These are phyloP conservation scores for Nymphaea colorata DNA, from an alignment of 164 flowering plant genomes.

Conservation along the genomic window DNA sequence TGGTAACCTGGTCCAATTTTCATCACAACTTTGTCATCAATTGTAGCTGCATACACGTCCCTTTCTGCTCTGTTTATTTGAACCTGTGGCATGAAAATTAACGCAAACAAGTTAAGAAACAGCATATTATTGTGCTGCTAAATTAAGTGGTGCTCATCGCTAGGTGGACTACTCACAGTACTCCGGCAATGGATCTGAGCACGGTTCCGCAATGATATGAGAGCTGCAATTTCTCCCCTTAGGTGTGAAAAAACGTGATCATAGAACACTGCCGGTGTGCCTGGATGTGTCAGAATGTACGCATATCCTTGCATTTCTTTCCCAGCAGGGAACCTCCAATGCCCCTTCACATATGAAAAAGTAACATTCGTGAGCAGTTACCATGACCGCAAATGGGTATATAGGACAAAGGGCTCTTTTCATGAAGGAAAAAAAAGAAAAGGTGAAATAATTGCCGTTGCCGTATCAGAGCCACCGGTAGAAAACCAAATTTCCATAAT, in stretches of 20 bases:
- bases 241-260: conserved; percentile 78
- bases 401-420: neutral
- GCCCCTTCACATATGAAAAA: conserved; percentile 50
- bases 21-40: conserved; percentile 75
- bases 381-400: neutral
- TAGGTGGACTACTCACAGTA: conserved; percentile 33
- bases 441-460: neutral
- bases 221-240: conserved; percentile 44
- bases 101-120: too few relatives aligned
- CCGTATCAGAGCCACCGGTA: neutral
- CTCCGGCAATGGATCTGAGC: conserved; percentile 77
- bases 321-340: conserved; percentile 97
- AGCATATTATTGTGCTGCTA: neutral
- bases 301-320: conserved; percentile 99
- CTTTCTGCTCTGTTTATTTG: conserved; percentile 63
- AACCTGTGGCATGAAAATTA: conserved; percentile 28
- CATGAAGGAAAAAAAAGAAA: neutral
- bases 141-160: neutral
- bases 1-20: conserved; percentile 92
- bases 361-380: neutral
- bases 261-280: conserved; percentile 88
- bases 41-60: conserved; percentile 84
- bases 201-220: conserved; percentile 58
- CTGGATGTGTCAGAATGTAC: conserved; percentile 94
- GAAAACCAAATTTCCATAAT: too few relatives aligned